These are phyloP conservation scores for Wickerhamiella kurtzmanii DNA, from an alignment of 805 yeast species.

Conservation along the genomic window DNA sequence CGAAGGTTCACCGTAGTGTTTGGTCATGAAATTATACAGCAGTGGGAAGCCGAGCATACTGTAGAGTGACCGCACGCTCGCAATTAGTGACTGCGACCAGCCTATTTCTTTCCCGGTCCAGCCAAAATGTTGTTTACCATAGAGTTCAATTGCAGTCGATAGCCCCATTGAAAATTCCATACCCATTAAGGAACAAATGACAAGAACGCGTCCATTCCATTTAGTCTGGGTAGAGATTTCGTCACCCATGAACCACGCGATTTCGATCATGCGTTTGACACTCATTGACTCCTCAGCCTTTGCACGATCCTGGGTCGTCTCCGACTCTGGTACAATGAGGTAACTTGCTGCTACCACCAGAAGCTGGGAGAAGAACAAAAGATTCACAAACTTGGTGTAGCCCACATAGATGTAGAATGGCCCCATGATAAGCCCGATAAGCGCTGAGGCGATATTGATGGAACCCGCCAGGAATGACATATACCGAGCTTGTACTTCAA, in stretches of 20 bases:
- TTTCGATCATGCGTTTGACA: neutral
- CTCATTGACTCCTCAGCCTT: neutral
- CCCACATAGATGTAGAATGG: slow-evolving; percentile 2
- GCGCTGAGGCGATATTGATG: slow-evolving; percentile 7
- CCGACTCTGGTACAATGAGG: neutral
- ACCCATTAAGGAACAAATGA: slow-evolving; percentile 8
- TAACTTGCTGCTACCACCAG: neutral
- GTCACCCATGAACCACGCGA: neutral
- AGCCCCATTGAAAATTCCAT: slow-evolving; percentile 12
- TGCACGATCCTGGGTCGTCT: neutral
- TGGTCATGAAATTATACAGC: slow-evolving; percentile 5
- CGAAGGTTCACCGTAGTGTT: slow-evolving; percentile 4
- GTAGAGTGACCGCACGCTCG: slow-evolving; percentile 7
- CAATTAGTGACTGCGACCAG: slow-evolving; percentile 3
- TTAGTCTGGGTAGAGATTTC: neutral
- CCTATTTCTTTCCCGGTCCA: slow-evolving; percentile 10
- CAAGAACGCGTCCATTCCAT: slow-evolving; percentile 8
- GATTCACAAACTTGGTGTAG: neutral
- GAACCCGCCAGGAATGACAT: slow-evolving; percentile 8
- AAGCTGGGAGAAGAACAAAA: neutral
- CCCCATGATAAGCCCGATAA: slow-evolving; percentile 10
- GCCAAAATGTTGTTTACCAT: slow-evolving; percentile 10
- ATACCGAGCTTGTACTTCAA: slow-evolving; percentile 6
- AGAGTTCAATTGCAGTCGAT: slow-evolving; percentile 8
- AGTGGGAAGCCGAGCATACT: slow-evolving; percentile 11